Evolutionary conservation across 768 basidiomycete genomes (phyloP).

Genomic region (Mycena vitilis): DNA sequence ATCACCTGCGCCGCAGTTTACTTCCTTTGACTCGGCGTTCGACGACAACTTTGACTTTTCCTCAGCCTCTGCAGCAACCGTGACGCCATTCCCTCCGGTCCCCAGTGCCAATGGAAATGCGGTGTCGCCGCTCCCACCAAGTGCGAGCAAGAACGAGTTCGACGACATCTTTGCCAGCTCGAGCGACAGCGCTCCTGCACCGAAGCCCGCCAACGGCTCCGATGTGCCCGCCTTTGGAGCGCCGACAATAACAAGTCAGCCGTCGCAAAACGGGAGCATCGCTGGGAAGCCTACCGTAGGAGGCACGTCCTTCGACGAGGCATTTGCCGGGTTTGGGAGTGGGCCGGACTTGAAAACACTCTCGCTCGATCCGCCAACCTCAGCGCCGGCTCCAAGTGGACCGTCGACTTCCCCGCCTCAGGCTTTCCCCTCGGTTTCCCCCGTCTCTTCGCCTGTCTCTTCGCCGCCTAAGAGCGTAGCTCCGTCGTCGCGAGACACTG

Average conservation of each 20-base stretch:
- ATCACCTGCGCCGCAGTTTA: constrained; percentile 56
- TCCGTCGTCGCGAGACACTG: constrained; percentile 40
- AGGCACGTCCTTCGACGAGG: constrained; percentile 61
- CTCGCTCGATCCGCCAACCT: constrained; percentile 49
- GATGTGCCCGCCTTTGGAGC: constrained; percentile 27
- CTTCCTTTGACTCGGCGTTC: constrained; percentile 71
- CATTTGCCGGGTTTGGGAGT: constrained; percentile 62
- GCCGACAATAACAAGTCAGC: not conserved
- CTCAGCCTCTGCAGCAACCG: constrained; percentile 57
- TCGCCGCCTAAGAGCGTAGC: constrained; percentile 27
- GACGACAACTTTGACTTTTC: constrained; percentile 74
- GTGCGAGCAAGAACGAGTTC: constrained; percentile 34
- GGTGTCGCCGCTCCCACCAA: constrained; percentile 23
- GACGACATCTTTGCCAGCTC: constrained; percentile 31
- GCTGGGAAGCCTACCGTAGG: constrained; percentile 13
- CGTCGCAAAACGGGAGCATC: constrained; percentile 24
- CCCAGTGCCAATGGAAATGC: constrained; percentile 44
- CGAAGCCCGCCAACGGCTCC: constrained; percentile 21
- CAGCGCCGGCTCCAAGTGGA: constrained; percentile 44
- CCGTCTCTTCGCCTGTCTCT: constrained; percentile 18
- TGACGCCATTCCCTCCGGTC: constrained; percentile 45
- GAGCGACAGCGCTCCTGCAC: constrained; percentile 2
- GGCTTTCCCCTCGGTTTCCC: constrained; percentile 33
- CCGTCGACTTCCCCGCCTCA: constrained; percentile 34
- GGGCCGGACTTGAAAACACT: constrained; percentile 53